Conservation (phyloP, 768 basidiomycete species). For the Termitomyces sp. region DNA sequence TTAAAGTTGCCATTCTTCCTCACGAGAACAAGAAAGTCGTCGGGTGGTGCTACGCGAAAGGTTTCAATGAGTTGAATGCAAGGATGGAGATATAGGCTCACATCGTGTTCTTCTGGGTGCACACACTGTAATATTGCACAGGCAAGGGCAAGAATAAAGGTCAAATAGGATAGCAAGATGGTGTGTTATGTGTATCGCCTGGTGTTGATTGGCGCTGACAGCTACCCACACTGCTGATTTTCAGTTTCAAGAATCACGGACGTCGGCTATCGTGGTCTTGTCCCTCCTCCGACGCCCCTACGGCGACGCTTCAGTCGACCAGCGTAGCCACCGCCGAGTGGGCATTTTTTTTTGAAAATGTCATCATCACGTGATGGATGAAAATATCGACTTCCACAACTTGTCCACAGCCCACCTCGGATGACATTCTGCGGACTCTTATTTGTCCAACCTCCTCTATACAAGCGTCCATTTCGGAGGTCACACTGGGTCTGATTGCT, state of each 20-base stretch:
- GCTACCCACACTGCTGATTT: neutral
- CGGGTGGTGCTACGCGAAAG: neutral
- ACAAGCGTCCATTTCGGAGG: too few relatives aligned
- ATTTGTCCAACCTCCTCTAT: too few relatives aligned
- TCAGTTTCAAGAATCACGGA: neutral
- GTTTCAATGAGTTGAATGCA: neutral
- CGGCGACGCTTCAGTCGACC: neutral
- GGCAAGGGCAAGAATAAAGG: neutral
- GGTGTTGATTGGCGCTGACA: neutral
- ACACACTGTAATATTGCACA: neutral
- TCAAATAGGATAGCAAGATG: neutral
- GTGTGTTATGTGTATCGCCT: neutral
- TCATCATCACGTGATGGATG: neutral
- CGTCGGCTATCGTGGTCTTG: neutral
- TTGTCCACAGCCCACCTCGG: too few relatives aligned
- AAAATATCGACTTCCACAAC: neutral
- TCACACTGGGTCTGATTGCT: too few relatives aligned
- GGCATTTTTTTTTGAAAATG: neutral
- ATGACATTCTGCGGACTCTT: too few relatives aligned
- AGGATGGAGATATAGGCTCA: neutral
- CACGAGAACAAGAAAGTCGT: neutral
- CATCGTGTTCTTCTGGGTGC: neutral
- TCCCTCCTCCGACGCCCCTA: neutral
- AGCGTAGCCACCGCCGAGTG: neutral
- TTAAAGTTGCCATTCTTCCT: constrained; percentile 33